These are phyloP conservation scores for Sonneratia alba DNA, from an alignment of 345 rosid genomes.

Conservation along the genomic window DNA sequence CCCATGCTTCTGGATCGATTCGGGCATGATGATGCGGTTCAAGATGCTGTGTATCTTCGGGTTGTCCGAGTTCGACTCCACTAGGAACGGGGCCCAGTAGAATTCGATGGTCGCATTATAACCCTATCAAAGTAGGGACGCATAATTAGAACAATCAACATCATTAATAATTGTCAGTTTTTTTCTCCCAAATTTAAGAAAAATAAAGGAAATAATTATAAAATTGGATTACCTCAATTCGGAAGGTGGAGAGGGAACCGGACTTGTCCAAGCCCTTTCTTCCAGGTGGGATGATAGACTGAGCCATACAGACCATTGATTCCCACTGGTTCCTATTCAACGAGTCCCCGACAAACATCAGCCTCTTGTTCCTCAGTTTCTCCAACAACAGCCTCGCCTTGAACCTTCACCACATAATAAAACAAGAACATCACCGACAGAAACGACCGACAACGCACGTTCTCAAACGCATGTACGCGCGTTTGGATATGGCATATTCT, in stretches of 20 bases:
- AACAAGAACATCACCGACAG: no score
- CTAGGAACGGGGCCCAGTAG: slow-evolving; percentile 96
- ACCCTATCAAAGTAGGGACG: slow-evolving; percentile 26
- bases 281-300: slow-evolving; percentile 56
- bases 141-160: not conserved
- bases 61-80: slow-evolving; percentile 83
- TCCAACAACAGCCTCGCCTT: slow-evolving; percentile 29
- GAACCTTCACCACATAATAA: not conserved
- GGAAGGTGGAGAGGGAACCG: slow-evolving; percentile 62
- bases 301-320: slow-evolving; percentile 90
- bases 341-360: slow-evolving; percentile 99
- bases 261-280: slow-evolving; percentile 54
- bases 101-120: slow-evolving; percentile 91
- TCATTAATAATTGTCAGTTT: no score
- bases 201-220: no score
- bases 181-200: no score
- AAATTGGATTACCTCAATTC: slow-evolving; percentile 44
- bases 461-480: no score
- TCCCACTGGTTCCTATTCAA: slow-evolving; percentile 95
- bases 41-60: slow-evolving; percentile 58
- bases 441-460: no score
- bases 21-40: slow-evolving; percentile 76
- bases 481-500: no score
- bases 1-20: slow-evolving; percentile 73
- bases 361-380: slow-evolving; percentile 82